A percentile compares a stretch with the other conserved stretches of the same genome.
phyloP scores from a whole-genome alignment of 2,329 filamentous ascomycete species.

The Hortaea sp. region DNA sequence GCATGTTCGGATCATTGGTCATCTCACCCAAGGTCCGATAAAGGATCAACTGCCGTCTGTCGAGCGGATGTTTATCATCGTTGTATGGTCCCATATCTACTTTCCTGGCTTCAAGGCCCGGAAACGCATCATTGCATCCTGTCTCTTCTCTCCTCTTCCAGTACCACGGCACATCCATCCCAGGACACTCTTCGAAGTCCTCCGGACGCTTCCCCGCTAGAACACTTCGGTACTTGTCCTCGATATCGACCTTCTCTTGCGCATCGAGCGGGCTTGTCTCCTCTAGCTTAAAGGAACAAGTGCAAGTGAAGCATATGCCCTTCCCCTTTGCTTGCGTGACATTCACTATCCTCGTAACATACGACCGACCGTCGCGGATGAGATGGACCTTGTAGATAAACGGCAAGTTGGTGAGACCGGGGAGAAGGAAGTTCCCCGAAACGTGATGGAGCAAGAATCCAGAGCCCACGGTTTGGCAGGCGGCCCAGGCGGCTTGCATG shows the following conservation, averaged over 20 bases:
- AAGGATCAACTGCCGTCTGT: constrained; percentile 33
- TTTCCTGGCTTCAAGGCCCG: constrained; percentile 40
- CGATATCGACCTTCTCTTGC: constrained; percentile 28
- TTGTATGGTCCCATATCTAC: constrained; percentile 45
- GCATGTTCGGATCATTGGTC: constrained; percentile 39
- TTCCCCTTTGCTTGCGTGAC: constrained; percentile 38
- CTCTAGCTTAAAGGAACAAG: constrained; percentile 42
- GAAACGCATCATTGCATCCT: constrained; percentile 31
- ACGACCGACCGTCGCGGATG: constrained; percentile 42
- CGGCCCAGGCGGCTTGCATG: constrained; percentile 48
- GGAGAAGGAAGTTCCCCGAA: constrained; percentile 43
- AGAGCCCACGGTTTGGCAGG: constrained; percentile 41
- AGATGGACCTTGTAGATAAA: constrained; percentile 43
- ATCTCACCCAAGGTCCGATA: constrained; percentile 35
- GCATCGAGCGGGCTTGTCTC: constrained; percentile 26
- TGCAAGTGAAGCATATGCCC: constrained; percentile 42
- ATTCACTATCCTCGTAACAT: constrained; percentile 43
- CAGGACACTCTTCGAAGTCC: constrained; percentile 25
- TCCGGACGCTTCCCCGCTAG: constrained; percentile 24
- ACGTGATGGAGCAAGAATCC: constrained; percentile 45
- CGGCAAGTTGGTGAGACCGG: constrained; percentile 36
- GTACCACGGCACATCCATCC: constrained; percentile 28
- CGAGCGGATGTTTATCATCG: constrained; percentile 23
- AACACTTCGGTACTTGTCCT: constrained; percentile 24
- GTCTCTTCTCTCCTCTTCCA: constrained; percentile 25